phyloP scores from a whole-genome alignment of 1,139 yeast genomes.

The Taphrina betulina region DNA sequence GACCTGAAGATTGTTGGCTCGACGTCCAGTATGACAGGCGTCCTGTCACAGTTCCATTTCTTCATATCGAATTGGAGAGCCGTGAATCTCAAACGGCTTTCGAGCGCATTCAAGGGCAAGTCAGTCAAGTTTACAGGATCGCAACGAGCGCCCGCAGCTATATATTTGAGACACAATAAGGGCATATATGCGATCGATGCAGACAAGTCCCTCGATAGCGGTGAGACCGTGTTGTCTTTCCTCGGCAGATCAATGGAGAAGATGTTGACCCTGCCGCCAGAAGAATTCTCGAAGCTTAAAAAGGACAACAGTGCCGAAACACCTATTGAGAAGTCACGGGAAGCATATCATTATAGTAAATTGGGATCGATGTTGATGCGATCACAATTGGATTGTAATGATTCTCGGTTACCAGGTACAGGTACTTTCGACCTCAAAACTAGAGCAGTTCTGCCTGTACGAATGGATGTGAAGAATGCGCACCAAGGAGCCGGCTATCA shows the following conservation, averaged over 20 bases:
- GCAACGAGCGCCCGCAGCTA: slow-evolving; percentile 49
- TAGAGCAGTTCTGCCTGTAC: slow-evolving; percentile 80
- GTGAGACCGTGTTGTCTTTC: slow-evolving; percentile 62
- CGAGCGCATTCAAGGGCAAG: slow-evolving; percentile 47
- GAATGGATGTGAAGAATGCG: slow-evolving; percentile 58
- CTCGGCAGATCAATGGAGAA: slow-evolving; percentile 50
- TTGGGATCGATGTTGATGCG: slow-evolving; percentile 72
- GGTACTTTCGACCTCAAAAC: slow-evolving; percentile 93
- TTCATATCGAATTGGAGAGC: slow-evolving; percentile 63
- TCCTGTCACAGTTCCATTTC: slow-evolving; percentile 70
- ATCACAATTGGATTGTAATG: slow-evolving; percentile 86
- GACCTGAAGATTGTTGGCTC: slow-evolving; percentile 64
- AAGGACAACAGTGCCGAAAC: slow-evolving; percentile 39
- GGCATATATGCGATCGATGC: slow-evolving; percentile 64
- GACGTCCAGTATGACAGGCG: slow-evolving; percentile 81
- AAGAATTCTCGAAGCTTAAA: slow-evolving; percentile 49
- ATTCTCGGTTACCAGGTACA: slow-evolving; percentile 74
- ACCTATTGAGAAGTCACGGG: slow-evolving; percentile 32
- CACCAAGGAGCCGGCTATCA: slow-evolving; percentile 67
- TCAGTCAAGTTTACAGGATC: slow-evolving; percentile 40
- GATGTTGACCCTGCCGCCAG: slow-evolving; percentile 38
- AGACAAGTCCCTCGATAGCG: slow-evolving; percentile 68
- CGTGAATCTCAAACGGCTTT: slow-evolving; percentile 50
- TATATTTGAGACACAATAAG: slow-evolving; percentile 48
- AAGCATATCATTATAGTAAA: slow-evolving; percentile 66